These are phyloP conservation scores for Hyphodiscus sp. DNA, from an alignment of 2,329 filamentous ascomycete genomes.

Conservation along the genomic window DNA sequence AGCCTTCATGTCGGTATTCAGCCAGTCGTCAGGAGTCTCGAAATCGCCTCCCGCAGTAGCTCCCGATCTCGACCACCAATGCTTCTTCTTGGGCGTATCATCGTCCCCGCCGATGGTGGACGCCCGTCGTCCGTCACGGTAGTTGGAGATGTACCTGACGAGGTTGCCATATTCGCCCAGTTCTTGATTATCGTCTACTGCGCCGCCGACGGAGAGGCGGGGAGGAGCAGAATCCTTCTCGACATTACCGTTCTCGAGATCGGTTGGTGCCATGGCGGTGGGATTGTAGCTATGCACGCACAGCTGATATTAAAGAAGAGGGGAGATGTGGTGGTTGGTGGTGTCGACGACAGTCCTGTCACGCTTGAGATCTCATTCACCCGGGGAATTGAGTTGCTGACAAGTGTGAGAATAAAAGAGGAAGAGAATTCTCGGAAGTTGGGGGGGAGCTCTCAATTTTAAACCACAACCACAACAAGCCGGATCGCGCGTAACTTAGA, in stretches of 20 bases:
- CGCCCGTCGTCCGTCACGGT: slow-evolving; percentile 51
- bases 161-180: slow-evolving; percentile 58
- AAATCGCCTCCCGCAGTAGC: slow-evolving; percentile 30
- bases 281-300: not conserved
- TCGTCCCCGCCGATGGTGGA: slow-evolving; percentile 37
- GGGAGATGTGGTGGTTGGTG: not conserved
- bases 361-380: slow-evolving; percentile 1
- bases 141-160: slow-evolving; percentile 62
- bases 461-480: not conserved
- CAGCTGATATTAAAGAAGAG: slow-evolving; percentile 4
- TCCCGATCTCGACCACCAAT: slow-evolving; percentile 52
- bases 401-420: slow-evolving; percentile 4
- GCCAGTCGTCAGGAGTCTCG: slow-evolving; percentile 55
- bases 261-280: slow-evolving; percentile 16
- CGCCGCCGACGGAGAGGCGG: not conserved
- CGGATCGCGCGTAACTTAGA: slow-evolving; percentile 1
- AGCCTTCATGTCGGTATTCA: slow-evolving; percentile 59
- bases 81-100: slow-evolving; percentile 40
- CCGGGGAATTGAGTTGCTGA: not conserved
- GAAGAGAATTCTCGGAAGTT: not conserved
- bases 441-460: slow-evolving; percentile 7
- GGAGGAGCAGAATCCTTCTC: slow-evolving; percentile 13
- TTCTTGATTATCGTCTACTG: slow-evolving; percentile 8
- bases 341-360: not conserved
- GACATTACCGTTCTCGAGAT: slow-evolving; percentile 21